Evolutionary conservation across 805 yeast species (phyloP).

Genomic region (Metahyphopichia silvanorum): DNA sequence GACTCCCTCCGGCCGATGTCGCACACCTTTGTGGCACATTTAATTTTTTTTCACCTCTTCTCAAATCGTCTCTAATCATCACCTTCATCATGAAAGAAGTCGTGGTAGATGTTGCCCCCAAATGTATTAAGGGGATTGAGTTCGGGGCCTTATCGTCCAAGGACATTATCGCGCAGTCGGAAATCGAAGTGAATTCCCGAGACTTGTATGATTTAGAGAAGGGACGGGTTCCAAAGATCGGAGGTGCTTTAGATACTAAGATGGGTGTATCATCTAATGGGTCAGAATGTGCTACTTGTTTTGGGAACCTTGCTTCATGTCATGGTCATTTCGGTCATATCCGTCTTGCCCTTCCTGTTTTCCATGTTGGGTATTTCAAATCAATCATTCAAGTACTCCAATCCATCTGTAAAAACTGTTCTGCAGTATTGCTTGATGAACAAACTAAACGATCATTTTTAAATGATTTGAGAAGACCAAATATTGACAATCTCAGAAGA

Average conservation of each 20-base stretch:
- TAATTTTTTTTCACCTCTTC: slow-evolving; percentile 4
- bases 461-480: slow-evolving; percentile 81
- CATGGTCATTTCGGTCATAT: slow-evolving; percentile 99
- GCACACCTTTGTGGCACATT: slow-evolving; percentile 1
- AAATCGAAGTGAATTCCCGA: slow-evolving; percentile 87
- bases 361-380: slow-evolving; percentile 96
- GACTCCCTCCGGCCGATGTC: background rate
- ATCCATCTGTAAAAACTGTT: slow-evolving; percentile 87
- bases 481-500: slow-evolving; percentile 84
- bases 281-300: slow-evolving; percentile 88
- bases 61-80: too few relatives aligned
- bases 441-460: slow-evolving; percentile 64
- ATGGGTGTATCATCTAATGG: slow-evolving; percentile 94
- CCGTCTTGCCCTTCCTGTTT: slow-evolving; percentile 89
- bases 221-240: slow-evolving; percentile 75
- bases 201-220: slow-evolving; percentile 89
- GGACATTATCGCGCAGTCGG: slow-evolving; percentile 90
- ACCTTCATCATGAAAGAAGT: slow-evolving; percentile 40
- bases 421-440: slow-evolving; percentile 72
- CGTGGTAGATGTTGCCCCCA: slow-evolving; percentile 80
- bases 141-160: slow-evolving; percentile 91
- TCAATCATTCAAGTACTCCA: slow-evolving; percentile 85
- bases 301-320: slow-evolving; percentile 87
- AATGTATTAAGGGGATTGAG: slow-evolving; percentile 84
- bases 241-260: slow-evolving; percentile 86